Base-by-base conservation (phyloP, 2,329 filamentous ascomycete genomes). In the Orbilia javanica region DNA sequence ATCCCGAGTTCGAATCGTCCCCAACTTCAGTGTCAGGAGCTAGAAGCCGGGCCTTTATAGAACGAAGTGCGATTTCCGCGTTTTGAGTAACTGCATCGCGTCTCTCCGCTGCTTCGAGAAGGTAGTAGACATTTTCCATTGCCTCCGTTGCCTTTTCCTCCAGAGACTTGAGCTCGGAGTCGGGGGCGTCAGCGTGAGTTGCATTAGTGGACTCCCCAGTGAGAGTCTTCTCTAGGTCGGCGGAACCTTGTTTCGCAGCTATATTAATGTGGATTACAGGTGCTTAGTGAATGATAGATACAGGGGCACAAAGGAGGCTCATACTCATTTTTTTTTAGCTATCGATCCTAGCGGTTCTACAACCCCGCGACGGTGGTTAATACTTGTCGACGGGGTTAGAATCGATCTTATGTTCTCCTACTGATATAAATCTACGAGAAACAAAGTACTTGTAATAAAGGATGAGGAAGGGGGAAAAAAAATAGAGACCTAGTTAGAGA, bases 71-170 rank as follows among this genome's bases (percentile, higher is more conserved):
- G 34, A n/a, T 4, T 11, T 60, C 31, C 4, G 22, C 13, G 15
- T 60, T 42, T n/a, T 29, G 7, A 8, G 20, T 27, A 1, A 15
- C 55, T 8, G 18, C 34, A 10, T 60, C 31, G n/a, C 55, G 55
- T 5, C 11, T n/a, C 15, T 77, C 50, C 18, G 73, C 57, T 53
- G 53, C 73, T 20, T 57, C 5, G 11, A 70, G 39, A 52, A 77
- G 15, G 15, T 46, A 29, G 36, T 66, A 55, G 6, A 77, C 73
- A 22, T 27, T 71, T 52, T 36, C n/a, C 66, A 77, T 71, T 3
- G 73, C 73, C n/a, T 66, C 66, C 13, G 66, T 48, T 1, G 73
- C 66, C 18, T 52, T n/a, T 27, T 31, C 57, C 42, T 77, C 66
- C 0, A 77, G 65, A 0, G 50, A 44, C 29, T 57, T 15, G 25